Percentiles rank a stretch among this genome's conserved stretches.
These are phyloP conservation scores for Dicorynia guianensis DNA, from an alignment of 306 rosid genomes.

Conservation along the genomic window DNA sequence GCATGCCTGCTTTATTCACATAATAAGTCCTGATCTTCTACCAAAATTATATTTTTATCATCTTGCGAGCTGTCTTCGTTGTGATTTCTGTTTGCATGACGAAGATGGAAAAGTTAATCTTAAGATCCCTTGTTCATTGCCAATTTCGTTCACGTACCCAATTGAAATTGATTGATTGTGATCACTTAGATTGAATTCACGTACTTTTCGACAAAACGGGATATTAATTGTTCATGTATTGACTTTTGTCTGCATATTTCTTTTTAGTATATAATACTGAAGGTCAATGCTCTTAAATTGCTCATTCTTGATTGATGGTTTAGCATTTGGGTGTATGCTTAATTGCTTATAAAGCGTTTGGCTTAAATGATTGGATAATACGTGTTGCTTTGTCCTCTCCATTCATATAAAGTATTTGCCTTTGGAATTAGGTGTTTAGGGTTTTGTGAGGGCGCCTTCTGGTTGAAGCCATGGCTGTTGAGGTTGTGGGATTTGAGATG, in stretches of 20 bases:
- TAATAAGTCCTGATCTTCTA: slow-evolving; percentile 23
- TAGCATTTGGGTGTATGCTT: slow-evolving; percentile 12
- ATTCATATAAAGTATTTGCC: slow-evolving; percentile 4
- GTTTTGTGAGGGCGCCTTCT: slow-evolving; percentile 49
- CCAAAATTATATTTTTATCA: background rate
- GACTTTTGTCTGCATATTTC: background rate
- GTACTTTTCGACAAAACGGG: background rate
- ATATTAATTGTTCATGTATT: background rate
- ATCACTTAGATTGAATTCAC: slow-evolving; percentile 15
- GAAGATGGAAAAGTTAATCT: slow-evolving; percentile 26
- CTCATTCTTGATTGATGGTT: background rate
- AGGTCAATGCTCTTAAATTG: background rate
- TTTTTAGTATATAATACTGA: background rate
- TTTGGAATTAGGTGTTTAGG: slow-evolving; percentile 46
- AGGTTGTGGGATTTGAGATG: slow-evolving; percentile 86
- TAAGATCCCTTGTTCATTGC: slow-evolving; percentile 5
- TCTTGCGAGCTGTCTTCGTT: background rate
- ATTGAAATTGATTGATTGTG: slow-evolving; percentile 34
- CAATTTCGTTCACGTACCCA: background rate
- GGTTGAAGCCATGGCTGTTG: slow-evolving; percentile 70
- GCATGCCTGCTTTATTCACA: slow-evolving; percentile 37
- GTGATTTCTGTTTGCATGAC: slow-evolving; percentile 22
- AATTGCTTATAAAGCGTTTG: slow-evolving; percentile 2
- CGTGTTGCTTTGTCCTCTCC: slow-evolving; percentile 13
- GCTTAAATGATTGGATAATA: slow-evolving; percentile 15